Percentiles rank a stretch among this genome's conserved stretches.
Evolutionary conservation across 805 yeast species (phyloP).

Genomic region (Metschnikowia proteae): DNA sequence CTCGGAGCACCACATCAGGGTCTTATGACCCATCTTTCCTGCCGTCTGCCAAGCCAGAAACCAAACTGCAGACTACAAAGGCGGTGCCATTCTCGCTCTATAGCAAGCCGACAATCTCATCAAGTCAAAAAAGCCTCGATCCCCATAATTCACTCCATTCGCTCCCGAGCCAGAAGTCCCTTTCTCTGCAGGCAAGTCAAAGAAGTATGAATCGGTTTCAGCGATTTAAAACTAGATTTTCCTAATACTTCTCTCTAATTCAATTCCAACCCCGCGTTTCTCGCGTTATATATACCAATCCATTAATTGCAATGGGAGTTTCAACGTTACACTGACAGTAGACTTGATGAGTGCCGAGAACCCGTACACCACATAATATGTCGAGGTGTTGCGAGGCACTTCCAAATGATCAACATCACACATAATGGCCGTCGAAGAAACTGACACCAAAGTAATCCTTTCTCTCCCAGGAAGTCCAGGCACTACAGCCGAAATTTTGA

Average conservation of each 20-base stretch:
- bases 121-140: constrained; percentile 29
- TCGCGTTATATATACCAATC: neutral
- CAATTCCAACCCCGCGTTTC: neutral
- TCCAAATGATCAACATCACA: neutral
- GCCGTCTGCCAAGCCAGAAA: neutral
- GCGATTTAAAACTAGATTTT: constrained; percentile 31
- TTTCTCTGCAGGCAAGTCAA: constrained; percentile 15
- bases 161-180: constrained; percentile 11
- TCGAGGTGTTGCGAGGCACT: neutral
- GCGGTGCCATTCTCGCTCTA: constrained; percentile 28
- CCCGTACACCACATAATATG: constrained; percentile 1
- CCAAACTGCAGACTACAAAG: constrained; percentile 18
- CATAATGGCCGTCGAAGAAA: constrained; percentile 63
- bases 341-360: neutral
- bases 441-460: constrained; percentile 58
- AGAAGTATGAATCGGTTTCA: constrained; percentile 32
- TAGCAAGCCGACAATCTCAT: constrained; percentile 40
- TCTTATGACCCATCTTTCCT: neutral
- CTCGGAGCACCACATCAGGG: constrained; percentile 1
- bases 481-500: constrained; percentile 65
- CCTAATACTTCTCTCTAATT: constrained; percentile 1
- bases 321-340: neutral
- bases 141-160: constrained; percentile 10
- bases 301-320: neutral
- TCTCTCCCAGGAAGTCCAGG: constrained; percentile 49